Conservation (phyloP, 2,329 filamentous ascomycete species). For the Trichoderma sp. region DNA sequence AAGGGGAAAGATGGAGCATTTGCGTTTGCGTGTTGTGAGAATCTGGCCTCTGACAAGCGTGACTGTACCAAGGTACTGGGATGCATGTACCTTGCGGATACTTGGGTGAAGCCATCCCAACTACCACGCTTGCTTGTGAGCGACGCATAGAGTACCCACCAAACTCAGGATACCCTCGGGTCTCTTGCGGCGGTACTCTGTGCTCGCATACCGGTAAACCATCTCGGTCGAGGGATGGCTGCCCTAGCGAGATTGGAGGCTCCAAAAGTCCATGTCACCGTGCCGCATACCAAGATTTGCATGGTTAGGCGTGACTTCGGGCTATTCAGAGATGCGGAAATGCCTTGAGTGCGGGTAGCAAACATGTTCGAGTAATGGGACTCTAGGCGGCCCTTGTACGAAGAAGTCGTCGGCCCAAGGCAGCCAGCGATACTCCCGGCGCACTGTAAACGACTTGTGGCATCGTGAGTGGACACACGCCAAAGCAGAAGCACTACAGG, state of each 20-base stretch:
- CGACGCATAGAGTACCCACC: background rate
- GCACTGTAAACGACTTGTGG: background rate
- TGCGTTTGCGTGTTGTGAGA: background rate
- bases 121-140: background rate
- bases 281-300: background rate
- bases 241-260: conserved; percentile 1
- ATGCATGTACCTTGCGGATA: background rate
- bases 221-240: background rate
- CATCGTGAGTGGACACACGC: background rate
- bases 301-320: background rate
- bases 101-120: background rate
- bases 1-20: background rate
- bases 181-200: conserved; percentile 9
- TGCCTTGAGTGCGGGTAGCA: background rate
- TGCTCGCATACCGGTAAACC: conserved; percentile 4
- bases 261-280: background rate
- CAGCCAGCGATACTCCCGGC: background rate
- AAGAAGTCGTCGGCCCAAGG: background rate
- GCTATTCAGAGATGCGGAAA: background rate
- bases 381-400: background rate
- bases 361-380: background rate
- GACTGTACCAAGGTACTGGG: background rate
- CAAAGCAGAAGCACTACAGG: background rate
- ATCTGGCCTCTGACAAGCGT: background rate
- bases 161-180: conserved; percentile 1